Evolutionary conservation across 176 grass and related monocot species (phyloP).

Genomic region (Coix lacrymajobi): DNA sequence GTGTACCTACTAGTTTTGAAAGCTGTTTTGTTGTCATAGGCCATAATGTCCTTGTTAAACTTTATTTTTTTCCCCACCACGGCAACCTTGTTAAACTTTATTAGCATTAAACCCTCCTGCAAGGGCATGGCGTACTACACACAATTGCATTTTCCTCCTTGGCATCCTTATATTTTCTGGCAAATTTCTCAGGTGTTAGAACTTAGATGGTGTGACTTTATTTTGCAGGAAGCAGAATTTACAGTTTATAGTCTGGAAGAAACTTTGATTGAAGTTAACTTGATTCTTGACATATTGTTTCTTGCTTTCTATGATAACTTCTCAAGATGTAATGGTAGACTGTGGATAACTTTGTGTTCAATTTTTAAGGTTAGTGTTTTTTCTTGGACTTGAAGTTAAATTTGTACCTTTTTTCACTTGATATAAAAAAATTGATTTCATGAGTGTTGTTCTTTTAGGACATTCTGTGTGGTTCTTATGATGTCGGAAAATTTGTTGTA

Average conservation of each 20-base stretch:
- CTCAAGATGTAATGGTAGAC: slow-evolving; percentile 49
- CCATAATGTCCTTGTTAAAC: neutral
- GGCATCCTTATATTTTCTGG: neutral
- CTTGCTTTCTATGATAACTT: slow-evolving; percentile 83
- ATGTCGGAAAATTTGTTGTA: slow-evolving; percentile 63
- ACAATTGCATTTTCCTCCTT: neutral
- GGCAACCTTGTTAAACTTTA: neutral
- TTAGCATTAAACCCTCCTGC: neutral
- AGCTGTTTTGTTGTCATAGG: neutral
- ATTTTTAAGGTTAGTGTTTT: slow-evolving; percentile 63
- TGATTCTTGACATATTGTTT: slow-evolving; percentile 86
- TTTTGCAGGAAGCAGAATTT: slow-evolving; percentile 63
- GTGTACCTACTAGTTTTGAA: neutral
- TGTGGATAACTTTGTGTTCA: slow-evolving; percentile 74
- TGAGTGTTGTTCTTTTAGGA: slow-evolving; percentile 40
- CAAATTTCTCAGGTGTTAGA: neutral
- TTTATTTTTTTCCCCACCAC: no score
- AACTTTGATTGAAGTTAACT: slow-evolving; percentile 81
- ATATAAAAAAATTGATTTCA: slow-evolving; percentile 15
- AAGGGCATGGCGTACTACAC: neutral
- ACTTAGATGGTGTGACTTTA: slow-evolving; percentile 7
- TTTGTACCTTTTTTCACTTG: neutral
- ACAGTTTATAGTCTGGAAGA: slow-evolving; percentile 81
- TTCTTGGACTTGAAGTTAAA: neutral
- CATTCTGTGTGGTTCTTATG: slow-evolving; percentile 73